Conservation (phyloP, 306 rosid genomes). For the Lagenaria siceraria region DNA sequence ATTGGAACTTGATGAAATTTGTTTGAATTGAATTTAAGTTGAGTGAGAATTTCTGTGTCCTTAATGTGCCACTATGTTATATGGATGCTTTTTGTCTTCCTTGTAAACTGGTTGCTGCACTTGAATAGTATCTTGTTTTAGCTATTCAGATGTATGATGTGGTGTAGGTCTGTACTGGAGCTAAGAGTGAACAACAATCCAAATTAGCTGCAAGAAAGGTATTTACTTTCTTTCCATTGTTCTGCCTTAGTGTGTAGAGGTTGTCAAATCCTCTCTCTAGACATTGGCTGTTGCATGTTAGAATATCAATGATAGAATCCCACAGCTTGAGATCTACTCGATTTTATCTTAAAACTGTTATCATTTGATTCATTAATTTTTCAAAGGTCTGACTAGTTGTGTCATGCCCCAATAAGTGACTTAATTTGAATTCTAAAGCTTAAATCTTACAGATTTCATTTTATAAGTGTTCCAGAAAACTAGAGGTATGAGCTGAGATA, state of each 20-base stretch:
- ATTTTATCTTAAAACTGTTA: neutral
- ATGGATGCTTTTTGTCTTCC: neutral
- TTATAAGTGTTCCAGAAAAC: neutral
- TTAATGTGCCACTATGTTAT: neutral
- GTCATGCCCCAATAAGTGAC: neutral
- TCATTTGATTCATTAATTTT: neutral
- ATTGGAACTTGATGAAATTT: neutral
- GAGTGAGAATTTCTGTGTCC: neutral
- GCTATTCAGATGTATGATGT: neutral
- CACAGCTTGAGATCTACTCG: neutral
- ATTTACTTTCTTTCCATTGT: neutral
- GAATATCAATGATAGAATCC: neutral
- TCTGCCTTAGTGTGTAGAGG: neutral
- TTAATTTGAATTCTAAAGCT: neutral
- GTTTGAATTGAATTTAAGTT: neutral
- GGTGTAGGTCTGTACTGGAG: constrained; percentile 89
- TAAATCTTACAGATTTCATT: neutral
- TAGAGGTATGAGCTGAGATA: neutral
- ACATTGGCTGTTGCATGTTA: neutral
- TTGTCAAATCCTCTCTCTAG: neutral
- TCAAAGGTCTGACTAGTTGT: neutral
- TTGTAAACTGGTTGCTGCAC: neutral
- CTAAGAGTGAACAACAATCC: constrained; percentile 85
- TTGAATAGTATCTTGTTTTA: neutral
- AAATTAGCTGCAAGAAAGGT: constrained; percentile 97